Percentiles rank a stretch among this genome's conserved stretches.
Conservation (phyloP, 768 basidiomycete genomes). For the Butyriboletus loyo region DNA sequence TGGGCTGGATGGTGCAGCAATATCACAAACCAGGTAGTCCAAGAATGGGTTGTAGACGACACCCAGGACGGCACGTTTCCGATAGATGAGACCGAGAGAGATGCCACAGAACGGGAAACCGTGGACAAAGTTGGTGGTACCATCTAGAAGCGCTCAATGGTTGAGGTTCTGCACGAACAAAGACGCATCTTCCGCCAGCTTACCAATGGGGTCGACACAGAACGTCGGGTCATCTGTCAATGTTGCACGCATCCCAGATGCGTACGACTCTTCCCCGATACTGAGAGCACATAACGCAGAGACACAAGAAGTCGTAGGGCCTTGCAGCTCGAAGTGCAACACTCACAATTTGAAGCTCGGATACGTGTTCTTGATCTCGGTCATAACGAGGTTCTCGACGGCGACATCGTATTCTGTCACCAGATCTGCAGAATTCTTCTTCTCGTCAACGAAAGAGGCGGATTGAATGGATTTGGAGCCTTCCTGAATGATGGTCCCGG, state of each 20-base stretch:
- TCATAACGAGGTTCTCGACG: constrained; percentile 81
- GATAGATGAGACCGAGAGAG: constrained; percentile 84
- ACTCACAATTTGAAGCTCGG: constrained; percentile 82
- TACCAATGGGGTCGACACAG: constrained; percentile 93
- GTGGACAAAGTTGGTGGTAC: constrained; percentile 85
- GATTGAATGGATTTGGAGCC: constrained; percentile 71
- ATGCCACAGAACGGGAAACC: constrained; percentile 86
- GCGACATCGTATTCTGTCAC: constrained; percentile 93
- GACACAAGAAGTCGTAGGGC: background rate
- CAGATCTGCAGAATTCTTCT: constrained; percentile 91
- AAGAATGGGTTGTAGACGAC: constrained; percentile 93
- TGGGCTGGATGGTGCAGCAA: background rate
- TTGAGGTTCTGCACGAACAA: background rate
- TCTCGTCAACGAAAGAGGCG: constrained; percentile 61
- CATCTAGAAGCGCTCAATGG: constrained; percentile 45
- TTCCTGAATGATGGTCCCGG: constrained; percentile 70
- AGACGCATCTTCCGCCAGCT: constrained; percentile 7
- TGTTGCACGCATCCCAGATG: constrained; percentile 60
- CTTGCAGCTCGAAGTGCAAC: background rate
- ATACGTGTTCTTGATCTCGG: constrained; percentile 59
- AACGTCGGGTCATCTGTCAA: constrained; percentile 90
- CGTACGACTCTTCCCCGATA: constrained; percentile 92
- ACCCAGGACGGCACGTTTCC: constrained; percentile 74
- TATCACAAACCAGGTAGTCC: constrained; percentile 58
- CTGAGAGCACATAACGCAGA: constrained; percentile 35